These are phyloP conservation scores for Nannochloropsis salina DNA, from an alignment of 108 stramenopile genomes.

Conservation along the genomic window DNA sequence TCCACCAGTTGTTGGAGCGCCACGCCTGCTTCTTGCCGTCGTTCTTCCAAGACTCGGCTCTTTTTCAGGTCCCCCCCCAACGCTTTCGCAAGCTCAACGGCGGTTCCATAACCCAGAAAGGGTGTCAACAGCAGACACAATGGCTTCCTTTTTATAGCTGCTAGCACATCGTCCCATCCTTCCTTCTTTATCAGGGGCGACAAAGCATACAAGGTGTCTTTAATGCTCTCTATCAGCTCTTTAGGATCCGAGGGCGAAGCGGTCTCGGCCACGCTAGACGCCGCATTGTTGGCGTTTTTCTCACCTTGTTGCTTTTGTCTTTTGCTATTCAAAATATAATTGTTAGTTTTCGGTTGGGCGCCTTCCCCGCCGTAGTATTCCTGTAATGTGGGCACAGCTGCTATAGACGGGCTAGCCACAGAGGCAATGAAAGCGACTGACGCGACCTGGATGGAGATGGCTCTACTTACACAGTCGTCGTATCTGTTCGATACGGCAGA, in stretches of 20 bases:
- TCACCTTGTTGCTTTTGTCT: conserved; percentile 17
- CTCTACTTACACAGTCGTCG: background rate
- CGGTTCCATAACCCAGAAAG: background rate
- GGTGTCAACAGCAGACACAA: background rate
- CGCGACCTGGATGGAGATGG: background rate
- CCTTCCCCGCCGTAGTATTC: conserved; percentile 18
- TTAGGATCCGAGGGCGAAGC: background rate
- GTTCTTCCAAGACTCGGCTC: conserved; percentile 9
- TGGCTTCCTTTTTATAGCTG: conserved; percentile 17
- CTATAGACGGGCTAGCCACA: background rate
- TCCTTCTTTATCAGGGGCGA: background rate
- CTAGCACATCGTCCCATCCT: background rate
- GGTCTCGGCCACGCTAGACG: background rate
- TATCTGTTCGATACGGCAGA: background rate
- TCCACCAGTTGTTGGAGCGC: conserved; percentile 4
- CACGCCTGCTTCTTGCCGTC: conserved; percentile 14
- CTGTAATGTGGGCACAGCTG: background rate
- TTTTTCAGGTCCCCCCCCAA: background rate
- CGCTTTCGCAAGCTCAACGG: background rate
- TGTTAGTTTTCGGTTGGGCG: background rate
- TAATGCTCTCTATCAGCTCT: background rate
- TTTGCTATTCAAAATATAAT: background rate
- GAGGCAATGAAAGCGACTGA: background rate
- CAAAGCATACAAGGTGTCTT: background rate
- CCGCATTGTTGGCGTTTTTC: background rate